Evolutionary conservation across 306 rosid genomes (phyloP), one percentile per base, ranked within the genome.

Genomic region (Cucurbita ficifolia): DNA sequence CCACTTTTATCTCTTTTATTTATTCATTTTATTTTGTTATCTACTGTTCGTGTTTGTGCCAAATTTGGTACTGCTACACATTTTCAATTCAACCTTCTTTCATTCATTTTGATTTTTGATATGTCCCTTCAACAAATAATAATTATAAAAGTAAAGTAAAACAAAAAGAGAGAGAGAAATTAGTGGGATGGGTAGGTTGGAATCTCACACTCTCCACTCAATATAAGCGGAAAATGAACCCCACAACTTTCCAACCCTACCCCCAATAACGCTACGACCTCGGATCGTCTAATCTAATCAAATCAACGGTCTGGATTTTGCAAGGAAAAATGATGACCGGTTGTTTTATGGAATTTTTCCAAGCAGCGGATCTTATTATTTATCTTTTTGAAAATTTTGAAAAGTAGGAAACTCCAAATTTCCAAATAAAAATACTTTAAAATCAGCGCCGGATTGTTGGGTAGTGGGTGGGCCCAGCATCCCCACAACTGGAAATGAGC

Each of bases 401-500:
- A 2, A 48, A 12, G 11, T 38, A 21, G 8, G 18, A n/a, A n/a
- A n/a, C n/a, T n/a, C n/a, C n/a, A n/a, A n/a, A n/a, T n/a, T n/a
- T n/a, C n/a, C n/a, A n/a, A n/a, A n/a, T n/a, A n/a, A n/a, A n/a
- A 21, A 3, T 11, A 18, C 3, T 21, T 11, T 11, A 10, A 68
- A 13, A 68, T 72, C 19, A 54, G 51, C 50, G 65, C 35, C 76
- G 76, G 76, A 72, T 72, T 72, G 75, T 6, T 29, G 75, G 48
- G 63, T 2, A 33, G 12, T 10, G 51, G 50, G 51, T 19, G 51
- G 76, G 33, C 18, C 61, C 61, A 33, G 42, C 11, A n/a, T 19
- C 18, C 5, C 18, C 5, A 35, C 40, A 6, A 16, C 18, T 33
- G 10, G 42, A 19, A 62, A 62, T 62, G 6, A 62, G 7, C 38